Base-by-base conservation (phyloP, 495 filamentous ascomycete species). In the Tuber borchii region DNA sequence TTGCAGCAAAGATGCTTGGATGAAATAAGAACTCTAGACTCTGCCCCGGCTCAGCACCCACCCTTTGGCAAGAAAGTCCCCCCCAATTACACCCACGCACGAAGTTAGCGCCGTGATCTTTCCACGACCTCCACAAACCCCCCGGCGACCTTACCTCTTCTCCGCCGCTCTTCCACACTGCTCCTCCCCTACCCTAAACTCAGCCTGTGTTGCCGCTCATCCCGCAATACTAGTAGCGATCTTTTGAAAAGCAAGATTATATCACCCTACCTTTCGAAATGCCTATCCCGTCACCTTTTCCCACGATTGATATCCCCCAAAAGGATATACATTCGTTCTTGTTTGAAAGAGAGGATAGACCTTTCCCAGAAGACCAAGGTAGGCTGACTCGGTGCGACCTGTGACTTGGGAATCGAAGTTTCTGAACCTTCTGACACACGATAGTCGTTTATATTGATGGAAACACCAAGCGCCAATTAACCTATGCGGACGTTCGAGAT, bases 361-460 rank as follows among this genome's bases (percentile, higher is more conserved):
- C 85, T 9, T 97, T 86, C 80, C 87, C 91, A 2, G 91, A 94
- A 74, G 84, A 90, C 77, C 90, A 92, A 86, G 87, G 90, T 90
- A 83, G 26, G 42, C 39, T 26, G 26, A 10, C 14, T 34, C 43
- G n/a, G 6, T n/a, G 26, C n/a, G 69, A 43, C 26, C 43, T 45
- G 19, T 65, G 40, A 44, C 40, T 73, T 34, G 45, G 26, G 16
- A 71, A 20, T 9, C 39, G 19, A 40, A 20, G 74, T 78, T 16
- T 22, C n/a, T 61, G 39, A 26, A 80, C 81, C 17, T 70, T 72
- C 45, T 76, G 26, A 78, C 61, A 37, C 42, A 43, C 61, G 51
- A 70, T 73, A 95, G 93, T 92, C 73, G 91, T 97, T 81, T 93
- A 93, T 84, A 86, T 89, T 74, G 93, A 96, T 85, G 88, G 90